Evolutionary conservation across 495 filamentous ascomycete species (phyloP).

Genomic region (Hypoxylon trugodes): DNA sequence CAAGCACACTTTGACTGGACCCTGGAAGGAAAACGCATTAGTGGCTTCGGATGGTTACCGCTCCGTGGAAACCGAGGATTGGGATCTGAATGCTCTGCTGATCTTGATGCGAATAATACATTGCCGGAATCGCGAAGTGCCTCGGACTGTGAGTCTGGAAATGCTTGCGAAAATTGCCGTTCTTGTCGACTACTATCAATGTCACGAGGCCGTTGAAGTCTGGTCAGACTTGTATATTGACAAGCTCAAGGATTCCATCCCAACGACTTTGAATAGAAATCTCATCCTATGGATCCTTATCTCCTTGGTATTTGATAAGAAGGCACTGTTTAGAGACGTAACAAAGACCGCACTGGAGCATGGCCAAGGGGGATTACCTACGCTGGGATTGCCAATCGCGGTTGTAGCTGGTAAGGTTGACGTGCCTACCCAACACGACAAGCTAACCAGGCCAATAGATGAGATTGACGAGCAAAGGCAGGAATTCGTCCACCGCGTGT

Average conservation of each 20-base stretch:
- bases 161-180: constrained; percentile 59
- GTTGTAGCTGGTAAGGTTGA: constrained; percentile 4
- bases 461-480: not conserved
- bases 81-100: constrained; percentile 54
- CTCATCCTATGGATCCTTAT: constrained; percentile 15
- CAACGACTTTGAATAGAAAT: not conserved
- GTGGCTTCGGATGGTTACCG: constrained; percentile 51
- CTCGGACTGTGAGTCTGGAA: constrained; percentile 50
- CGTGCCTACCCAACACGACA: not conserved
- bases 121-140: constrained; percentile 52
- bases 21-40: constrained; percentile 49
- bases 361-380: not conserved
- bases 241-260: not conserved
- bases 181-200: constrained; percentile 61
- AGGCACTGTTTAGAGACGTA: not conserved
- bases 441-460: not conserved
- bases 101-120: constrained; percentile 63
- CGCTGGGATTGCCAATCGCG: constrained; percentile 8
- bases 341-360: not conserved
- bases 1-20: constrained; percentile 44
- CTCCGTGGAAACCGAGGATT: constrained; percentile 49
- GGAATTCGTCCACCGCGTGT: not conserved
- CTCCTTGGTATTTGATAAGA: not conserved
- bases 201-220: constrained; percentile 52
- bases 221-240: constrained; percentile 56